Evolutionary conservation across 805 yeast genomes (phyloP).

Genomic region (Scheffersomyces lignosus): DNA sequence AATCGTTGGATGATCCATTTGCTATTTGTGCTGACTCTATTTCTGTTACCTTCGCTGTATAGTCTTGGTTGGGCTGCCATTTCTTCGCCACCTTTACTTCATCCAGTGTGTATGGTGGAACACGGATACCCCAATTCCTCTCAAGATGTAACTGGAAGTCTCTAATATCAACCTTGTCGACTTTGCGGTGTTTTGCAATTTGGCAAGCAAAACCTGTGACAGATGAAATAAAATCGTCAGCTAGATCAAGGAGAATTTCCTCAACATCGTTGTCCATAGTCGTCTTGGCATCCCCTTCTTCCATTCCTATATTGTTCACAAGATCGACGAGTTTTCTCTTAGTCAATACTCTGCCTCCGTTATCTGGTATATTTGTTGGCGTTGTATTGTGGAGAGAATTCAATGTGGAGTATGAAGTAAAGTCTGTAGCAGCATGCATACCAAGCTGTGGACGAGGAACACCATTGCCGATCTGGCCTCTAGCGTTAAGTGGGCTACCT

Average conservation of each 20-base stretch:
- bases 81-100: constrained; percentile 24
- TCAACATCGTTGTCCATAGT: constrained; percentile 29
- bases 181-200: constrained; percentile 28
- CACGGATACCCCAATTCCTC: constrained; percentile 27
- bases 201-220: constrained; percentile 30
- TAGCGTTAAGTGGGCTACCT: background rate
- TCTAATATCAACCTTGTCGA: constrained; percentile 25
- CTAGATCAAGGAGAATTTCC: constrained; percentile 26
- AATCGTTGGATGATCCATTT: no score
- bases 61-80: constrained; percentile 25
- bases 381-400: constrained; percentile 4
- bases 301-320: constrained; percentile 27
- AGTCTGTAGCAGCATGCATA: background rate
- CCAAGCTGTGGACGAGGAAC: background rate
- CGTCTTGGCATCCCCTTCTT: constrained; percentile 28
- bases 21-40: constrained; percentile 14
- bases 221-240: constrained; percentile 28
- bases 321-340: constrained; percentile 26
- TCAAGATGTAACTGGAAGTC: constrained; percentile 30
- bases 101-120: constrained; percentile 27
- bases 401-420: background rate
- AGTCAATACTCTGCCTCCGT: constrained; percentile 27
- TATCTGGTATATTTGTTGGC: constrained; percentile 19
- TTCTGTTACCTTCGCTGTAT: constrained; percentile 20
- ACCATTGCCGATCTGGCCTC: background rate